These are phyloP conservation scores for Monosporascus sp. DNA, from an alignment of 2,329 filamentous ascomycete genomes.

Conservation along the genomic window DNA sequence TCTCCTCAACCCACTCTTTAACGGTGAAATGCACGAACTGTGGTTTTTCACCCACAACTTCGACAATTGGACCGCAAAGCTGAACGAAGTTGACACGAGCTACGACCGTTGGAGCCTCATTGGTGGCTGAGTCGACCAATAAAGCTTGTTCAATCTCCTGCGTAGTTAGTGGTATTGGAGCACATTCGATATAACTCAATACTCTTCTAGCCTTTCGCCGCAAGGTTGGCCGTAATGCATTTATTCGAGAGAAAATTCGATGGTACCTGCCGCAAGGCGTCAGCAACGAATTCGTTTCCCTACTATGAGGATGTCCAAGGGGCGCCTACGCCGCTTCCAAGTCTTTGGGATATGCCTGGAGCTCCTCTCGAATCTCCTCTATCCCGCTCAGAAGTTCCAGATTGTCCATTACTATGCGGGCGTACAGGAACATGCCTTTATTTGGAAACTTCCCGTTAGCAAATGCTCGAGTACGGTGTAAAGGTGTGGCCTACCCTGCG, in stretches of 20 bases:
- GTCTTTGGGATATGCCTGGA: constrained; percentile 20
- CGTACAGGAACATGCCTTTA: constrained; percentile 32
- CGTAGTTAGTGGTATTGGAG: constrained; percentile 10
- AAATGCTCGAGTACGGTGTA: too few species aligned
- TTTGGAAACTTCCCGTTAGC: background rate
- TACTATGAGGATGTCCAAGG: background rate
- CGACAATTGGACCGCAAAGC: constrained; percentile 27
- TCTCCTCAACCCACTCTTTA: constrained; percentile 13
- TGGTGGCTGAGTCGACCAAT: background rate
- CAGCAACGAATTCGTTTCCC: background rate
- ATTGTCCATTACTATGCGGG: constrained; percentile 20
- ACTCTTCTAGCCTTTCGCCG: constrained; percentile 8
- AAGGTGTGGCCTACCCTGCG: constrained; percentile 15
- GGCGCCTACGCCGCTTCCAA: constrained; percentile 25
- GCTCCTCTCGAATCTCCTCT: constrained; percentile 20
- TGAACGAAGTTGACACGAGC: constrained; percentile 8
- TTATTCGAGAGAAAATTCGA: constrained; percentile 3
- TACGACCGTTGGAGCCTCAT: background rate
- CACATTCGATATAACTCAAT: constrained; percentile 17
- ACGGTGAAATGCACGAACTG: constrained; percentile 31
- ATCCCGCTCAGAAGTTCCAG: constrained; percentile 8
- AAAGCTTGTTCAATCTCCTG: constrained; percentile 15
- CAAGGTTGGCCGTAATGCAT: constrained; percentile 1
- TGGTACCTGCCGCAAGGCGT: background rate
- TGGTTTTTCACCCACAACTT: constrained; percentile 20